These are phyloP conservation scores for Smithsoniella earleae DNA, from an alignment of 163 green algal species.

Conservation along the genomic window DNA sequence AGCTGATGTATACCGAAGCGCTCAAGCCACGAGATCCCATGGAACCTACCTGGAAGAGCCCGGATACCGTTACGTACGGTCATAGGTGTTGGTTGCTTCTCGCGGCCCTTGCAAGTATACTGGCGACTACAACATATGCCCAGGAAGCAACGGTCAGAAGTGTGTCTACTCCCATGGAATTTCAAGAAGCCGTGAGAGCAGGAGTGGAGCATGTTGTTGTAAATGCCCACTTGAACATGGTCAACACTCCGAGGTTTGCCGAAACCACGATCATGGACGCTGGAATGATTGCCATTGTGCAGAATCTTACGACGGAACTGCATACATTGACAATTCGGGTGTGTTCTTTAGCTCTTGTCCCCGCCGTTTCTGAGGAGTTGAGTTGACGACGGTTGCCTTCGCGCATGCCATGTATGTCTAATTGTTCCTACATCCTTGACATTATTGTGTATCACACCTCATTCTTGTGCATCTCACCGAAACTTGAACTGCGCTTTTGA, in stretches of 20 bases:
- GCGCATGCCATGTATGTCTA: too few relatives aligned
- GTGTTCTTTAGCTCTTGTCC: neutral
- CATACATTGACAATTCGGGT: slow-evolving; percentile 6
- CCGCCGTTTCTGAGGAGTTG: too few relatives aligned
- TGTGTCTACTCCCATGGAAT: neutral
- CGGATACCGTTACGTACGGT: too few relatives aligned
- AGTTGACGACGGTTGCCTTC: too few relatives aligned
- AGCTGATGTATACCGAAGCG: too few relatives aligned
- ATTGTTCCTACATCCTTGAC: too few relatives aligned
- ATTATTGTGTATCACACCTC: too few relatives aligned
- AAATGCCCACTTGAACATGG: slow-evolving; percentile 10
- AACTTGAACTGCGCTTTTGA: too few relatives aligned
- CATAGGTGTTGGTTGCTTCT: too few relatives aligned
- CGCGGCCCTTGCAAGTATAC: neutral
- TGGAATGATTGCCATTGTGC: slow-evolving; percentile 16
- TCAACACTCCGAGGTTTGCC: neutral
- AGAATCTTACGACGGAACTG: neutral
- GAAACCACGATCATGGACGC: slow-evolving; percentile 7
- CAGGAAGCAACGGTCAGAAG: neutral
- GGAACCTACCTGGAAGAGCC: too few relatives aligned
- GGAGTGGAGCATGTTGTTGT: neutral
- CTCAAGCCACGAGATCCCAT: too few relatives aligned
- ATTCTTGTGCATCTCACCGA: too few relatives aligned
- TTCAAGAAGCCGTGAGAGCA: neutral
- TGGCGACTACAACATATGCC: neutral